Conservation (phyloP, 306 rosid genomes). For the Luffa acutangula region DNA sequence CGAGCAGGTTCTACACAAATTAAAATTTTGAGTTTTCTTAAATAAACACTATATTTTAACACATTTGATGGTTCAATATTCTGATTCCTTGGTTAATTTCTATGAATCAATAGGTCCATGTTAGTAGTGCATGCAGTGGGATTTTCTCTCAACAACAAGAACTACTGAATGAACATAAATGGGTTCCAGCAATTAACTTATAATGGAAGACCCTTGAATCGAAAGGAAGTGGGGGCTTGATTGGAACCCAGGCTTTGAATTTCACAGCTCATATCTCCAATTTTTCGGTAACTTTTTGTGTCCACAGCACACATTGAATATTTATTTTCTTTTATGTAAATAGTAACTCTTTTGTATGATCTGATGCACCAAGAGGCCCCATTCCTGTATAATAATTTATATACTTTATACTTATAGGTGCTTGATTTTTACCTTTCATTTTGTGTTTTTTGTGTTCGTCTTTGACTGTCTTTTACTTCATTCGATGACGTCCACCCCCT, state of each 20-base stretch:
- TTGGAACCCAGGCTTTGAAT: slow-evolving; percentile 11
- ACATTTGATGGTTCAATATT: not conserved
- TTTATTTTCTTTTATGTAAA: slow-evolving; percentile 3
- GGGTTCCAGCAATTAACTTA: not conserved
- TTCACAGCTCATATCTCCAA: not conserved
- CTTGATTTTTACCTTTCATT: not conserved
- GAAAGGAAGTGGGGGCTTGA: slow-evolving; percentile 3
- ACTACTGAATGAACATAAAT: not conserved
- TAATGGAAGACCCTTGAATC: not conserved
- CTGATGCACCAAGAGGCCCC: not conserved
- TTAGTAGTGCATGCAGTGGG: not conserved
- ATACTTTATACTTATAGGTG: not conserved
- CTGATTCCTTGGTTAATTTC: not conserved
- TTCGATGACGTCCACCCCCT: not conserved
- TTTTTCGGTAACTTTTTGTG: not conserved
- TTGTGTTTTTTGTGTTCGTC: not conserved
- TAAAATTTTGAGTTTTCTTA: not conserved
- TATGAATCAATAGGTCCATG: not conserved
- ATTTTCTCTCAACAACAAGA: not conserved
- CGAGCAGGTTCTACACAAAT: slow-evolving; percentile 28
- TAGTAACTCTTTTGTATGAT: not conserved
- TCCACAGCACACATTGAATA: not conserved
- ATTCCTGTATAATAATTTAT: not conserved
- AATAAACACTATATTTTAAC: not conserved
- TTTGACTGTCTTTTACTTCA: not conserved